These are phyloP conservation scores for Lomentospora prolificans DNA, from an alignment of 2,329 filamentous ascomycete genomes.

Conservation along the genomic window DNA sequence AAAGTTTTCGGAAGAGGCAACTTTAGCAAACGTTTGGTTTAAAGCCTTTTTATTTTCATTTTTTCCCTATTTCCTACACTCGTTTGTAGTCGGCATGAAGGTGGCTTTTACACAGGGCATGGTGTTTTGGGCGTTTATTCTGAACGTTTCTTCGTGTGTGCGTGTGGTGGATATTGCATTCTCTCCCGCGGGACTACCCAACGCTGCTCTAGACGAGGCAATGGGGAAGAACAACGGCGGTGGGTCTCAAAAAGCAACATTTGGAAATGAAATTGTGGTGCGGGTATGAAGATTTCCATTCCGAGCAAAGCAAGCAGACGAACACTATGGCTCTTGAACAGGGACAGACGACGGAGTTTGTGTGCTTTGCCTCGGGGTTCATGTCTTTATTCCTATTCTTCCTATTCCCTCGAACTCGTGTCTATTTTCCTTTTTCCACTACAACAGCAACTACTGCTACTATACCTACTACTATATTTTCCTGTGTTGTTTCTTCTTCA, in stretches of 20 bases:
- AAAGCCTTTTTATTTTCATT: slow-evolving; percentile 1
- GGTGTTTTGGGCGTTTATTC: slow-evolving; percentile 8
- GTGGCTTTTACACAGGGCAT: slow-evolving; percentile 4
- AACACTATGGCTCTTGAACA: neutral
- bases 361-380: neutral
- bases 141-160: neutral
- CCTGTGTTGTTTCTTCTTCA: slow-evolving; percentile 8
- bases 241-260: neutral
- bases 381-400: neutral
- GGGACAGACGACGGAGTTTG: neutral
- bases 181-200: neutral
- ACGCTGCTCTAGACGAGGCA: slow-evolving; percentile 1
- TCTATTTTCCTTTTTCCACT: neutral
- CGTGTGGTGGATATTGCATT: slow-evolving; percentile 3
- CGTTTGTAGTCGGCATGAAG: neutral
- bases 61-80: neutral
- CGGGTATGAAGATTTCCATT: neutral
- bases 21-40: neutral
- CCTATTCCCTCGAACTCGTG: neutral
- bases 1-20: neutral
- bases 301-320: neutral
- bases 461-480: slow-evolving; percentile 3
- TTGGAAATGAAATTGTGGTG: neutral
- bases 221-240: neutral
- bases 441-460: neutral